Evolutionary conservation across 2,329 filamentous ascomycete genomes (phyloP).

Genomic region (Sphaerulina vaccinii): DNA sequence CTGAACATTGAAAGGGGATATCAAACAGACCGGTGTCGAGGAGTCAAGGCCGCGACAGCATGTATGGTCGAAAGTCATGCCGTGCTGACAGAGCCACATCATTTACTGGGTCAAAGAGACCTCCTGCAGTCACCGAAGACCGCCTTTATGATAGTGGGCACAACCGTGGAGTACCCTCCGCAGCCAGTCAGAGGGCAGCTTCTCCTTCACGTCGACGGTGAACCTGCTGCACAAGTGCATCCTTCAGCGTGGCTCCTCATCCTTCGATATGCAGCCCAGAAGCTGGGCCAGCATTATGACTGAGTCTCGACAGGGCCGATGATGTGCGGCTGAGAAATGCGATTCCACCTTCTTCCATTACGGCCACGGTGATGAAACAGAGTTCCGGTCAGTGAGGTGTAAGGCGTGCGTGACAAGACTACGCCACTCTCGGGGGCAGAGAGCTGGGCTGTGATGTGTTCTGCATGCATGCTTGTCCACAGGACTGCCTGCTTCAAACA

Average conservation of each 20-base stretch:
- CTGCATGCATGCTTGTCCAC: not conserved
- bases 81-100: not conserved
- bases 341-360: not conserved
- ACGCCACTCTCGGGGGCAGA: not conserved
- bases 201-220: not conserved
- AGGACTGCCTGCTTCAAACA: not conserved
- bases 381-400: conserved; percentile 1
- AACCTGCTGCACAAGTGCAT: not conserved
- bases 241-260: not conserved
- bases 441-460: not conserved
- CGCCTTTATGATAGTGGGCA: not conserved
- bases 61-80: not conserved
- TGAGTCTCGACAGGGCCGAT: not conserved
- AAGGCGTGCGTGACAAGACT: not conserved
- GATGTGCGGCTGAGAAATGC: conserved; percentile 8
- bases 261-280: not conserved
- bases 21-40: too few relatives aligned
- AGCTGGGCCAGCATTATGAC: too few relatives aligned
- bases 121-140: too few relatives aligned
- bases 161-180: too few relatives aligned
- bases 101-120: too few relatives aligned
- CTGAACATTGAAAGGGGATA: too few relatives aligned
- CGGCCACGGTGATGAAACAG: not conserved
- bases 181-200: not conserved
- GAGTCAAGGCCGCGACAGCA: too few relatives aligned